phyloP scores from a whole-genome alignment of 805 yeast genomes.

The Ogataea thermomethanolica region DNA sequence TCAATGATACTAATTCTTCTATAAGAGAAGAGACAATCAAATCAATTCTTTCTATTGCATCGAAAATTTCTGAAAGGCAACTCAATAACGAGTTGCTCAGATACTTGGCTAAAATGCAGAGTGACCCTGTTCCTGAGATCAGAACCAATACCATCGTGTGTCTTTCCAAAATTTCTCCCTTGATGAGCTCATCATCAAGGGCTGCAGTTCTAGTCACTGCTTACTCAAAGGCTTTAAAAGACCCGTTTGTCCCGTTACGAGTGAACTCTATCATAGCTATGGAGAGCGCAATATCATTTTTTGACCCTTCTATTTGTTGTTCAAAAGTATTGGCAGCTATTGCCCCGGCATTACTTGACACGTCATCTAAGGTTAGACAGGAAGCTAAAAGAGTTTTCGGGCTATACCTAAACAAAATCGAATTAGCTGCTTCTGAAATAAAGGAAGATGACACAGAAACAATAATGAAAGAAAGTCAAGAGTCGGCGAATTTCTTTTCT shows the following conservation, averaged over 20 bases:
- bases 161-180: conserved; percentile 60
- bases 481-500: conserved; percentile 14
- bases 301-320: conserved; percentile 72
- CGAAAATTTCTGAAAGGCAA: conserved; percentile 70
- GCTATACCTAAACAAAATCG: conserved; percentile 52
- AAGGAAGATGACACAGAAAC: conserved; percentile 28
- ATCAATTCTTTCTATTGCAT: conserved; percentile 52
- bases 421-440: conserved; percentile 40
- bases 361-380: conserved; percentile 60
- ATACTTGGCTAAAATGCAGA: conserved; percentile 75
- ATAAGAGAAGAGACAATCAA: conserved; percentile 78
- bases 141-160: conserved; percentile 73
- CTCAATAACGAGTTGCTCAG: conserved; percentile 82
- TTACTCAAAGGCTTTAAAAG: conserved; percentile 76
- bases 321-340: conserved; percentile 78
- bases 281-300: conserved; percentile 57
- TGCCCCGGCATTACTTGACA: conserved; percentile 80
- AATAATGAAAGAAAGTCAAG: conserved; percentile 21
- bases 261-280: conserved; percentile 75
- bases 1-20: conserved; percentile 78
- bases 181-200: conserved; percentile 52
- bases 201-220: conserved; percentile 84
- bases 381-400: conserved; percentile 72
- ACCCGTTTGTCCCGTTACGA: conserved; percentile 71
- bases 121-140: conserved; percentile 71